Evolutionary conservation across 1,139 yeast species (phyloP), one percentile per base, ranked within the genome.

Genomic region (Sugiyamaella sp.): DNA sequence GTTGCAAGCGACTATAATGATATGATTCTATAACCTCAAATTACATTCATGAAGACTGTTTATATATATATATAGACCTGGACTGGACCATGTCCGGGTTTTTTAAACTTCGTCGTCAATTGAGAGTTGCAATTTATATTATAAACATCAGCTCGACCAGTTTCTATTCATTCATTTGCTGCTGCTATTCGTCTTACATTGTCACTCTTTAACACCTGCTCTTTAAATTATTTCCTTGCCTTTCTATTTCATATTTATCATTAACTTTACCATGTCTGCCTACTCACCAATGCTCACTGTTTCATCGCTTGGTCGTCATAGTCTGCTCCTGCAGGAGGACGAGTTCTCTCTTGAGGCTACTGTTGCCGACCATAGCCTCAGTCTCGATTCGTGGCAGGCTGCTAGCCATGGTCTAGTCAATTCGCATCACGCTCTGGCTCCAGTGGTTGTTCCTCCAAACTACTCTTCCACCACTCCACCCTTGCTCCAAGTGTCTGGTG

Each of bases 401-500:
- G 24, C 20, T 24, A 35, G 25, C 20, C 24, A 32, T 29, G 35
- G 20, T 8, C 25, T 17, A 17, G 6, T 16, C 14, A 6, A 12
- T 33, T 21, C 40, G 4, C 42, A 46, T 27, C 49, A 35, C 10
- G 6, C 16, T 24, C 33, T 24, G 19, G 35, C 42, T n/a, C 41
- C 33, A 9, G 17, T 25, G 19, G 35, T 27, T 5, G 32, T 38
- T 12, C 49, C 42, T 8, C 24, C 47, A 4, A 32, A 35, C 17
- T 44, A 44, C 21, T 32, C 48, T 6, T 27, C 43, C 14, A 25
- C 52, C 24, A 19, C 51, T 22, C 51, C 54, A 14, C 54, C 54
- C 2, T 8, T 43, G 4, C 51, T 41, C n/a, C 51, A 42, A 27
- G 40, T 33, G 29, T 14, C 51, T 4, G 35, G 27, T 20, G 55